These are phyloP conservation scores for Lolium multiflorum DNA, from an alignment of 176 grass and related monocot species.

Conservation along the genomic window DNA sequence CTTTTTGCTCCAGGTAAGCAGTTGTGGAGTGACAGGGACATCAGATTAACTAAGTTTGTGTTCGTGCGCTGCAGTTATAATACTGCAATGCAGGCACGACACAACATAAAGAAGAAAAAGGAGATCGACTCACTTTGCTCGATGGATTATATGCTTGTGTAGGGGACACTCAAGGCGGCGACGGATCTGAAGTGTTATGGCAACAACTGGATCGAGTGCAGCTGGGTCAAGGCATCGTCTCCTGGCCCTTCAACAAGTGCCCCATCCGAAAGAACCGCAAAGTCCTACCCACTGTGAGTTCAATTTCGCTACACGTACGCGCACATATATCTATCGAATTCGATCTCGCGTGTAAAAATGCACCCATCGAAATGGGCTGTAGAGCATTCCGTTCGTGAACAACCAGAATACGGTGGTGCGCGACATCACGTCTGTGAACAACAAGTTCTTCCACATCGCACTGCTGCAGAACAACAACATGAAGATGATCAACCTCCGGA, in stretches of 20 bases:
- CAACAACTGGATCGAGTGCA: constrained; percentile 72
- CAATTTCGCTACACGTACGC: background rate
- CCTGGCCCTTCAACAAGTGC: constrained; percentile 75
- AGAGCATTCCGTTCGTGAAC: constrained; percentile 56
- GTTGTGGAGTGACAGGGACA: too few species aligned
- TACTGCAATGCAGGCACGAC: background rate
- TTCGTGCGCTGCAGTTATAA: background rate
- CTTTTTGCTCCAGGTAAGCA: constrained; percentile 56
- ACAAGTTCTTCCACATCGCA: constrained; percentile 88
- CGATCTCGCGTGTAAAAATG: background rate
- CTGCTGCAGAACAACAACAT: constrained; percentile 43
- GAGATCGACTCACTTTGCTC: background rate
- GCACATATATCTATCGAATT: background rate
- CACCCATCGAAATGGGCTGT: background rate
- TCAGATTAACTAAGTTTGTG: too few species aligned
- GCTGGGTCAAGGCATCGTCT: constrained; percentile 59
- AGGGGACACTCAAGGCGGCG: constrained; percentile 55
- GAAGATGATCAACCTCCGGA: constrained; percentile 38
- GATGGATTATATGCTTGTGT: constrained; percentile 14
- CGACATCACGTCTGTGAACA: constrained; percentile 64
- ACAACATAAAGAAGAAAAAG: background rate
- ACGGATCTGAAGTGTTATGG: constrained; percentile 62
- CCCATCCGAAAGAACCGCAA: constrained; percentile 67
- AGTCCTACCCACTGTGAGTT: constrained; percentile 68
- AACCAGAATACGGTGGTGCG: constrained; percentile 58